A percentile compares a stretch with the other conserved stretches of the same genome.
These are phyloP conservation scores for Luvunga scandens DNA, from an alignment of 345 rosid genomes.

Conservation along the genomic window DNA sequence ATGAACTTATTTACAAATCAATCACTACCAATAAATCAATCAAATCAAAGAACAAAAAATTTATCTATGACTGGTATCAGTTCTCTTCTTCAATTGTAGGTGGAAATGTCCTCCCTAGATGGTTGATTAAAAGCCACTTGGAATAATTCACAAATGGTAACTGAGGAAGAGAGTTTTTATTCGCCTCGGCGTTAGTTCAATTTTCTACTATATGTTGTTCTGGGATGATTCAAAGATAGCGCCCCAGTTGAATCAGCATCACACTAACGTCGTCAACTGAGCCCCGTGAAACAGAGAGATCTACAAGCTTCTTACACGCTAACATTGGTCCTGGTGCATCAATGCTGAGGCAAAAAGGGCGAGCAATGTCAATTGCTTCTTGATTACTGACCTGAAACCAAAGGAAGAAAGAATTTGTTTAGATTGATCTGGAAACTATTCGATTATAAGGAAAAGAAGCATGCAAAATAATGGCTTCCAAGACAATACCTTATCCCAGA, in stretches of 20 bases:
- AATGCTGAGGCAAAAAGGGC: slow-evolving; percentile 41
- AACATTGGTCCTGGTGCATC: slow-evolving; percentile 40
- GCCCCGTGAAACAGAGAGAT: slow-evolving; percentile 65
- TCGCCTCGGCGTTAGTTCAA: not conserved
- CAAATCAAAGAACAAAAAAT: slow-evolving; percentile 9
- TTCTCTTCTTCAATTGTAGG: too few relatives aligned
- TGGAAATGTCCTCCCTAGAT: not conserved
- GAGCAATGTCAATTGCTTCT: slow-evolving; percentile 80
- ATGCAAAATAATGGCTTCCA: not conserved
- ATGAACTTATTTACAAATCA: not conserved
- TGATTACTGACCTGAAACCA: slow-evolving; percentile 71
- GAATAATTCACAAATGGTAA: not conserved
- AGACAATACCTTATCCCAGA: slow-evolving; percentile 88
- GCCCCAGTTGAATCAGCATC: slow-evolving; percentile 58
- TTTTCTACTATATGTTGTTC: not conserved
- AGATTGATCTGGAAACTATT: not conserved
- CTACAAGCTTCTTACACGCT: slow-evolving; percentile 79
- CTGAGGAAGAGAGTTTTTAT: not conserved
- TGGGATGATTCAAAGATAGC: slow-evolving; percentile 22
- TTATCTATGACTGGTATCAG: not conserved
- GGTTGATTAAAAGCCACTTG: not conserved
- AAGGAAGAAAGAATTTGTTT: not conserved
- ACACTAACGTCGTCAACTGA: slow-evolving; percentile 72
- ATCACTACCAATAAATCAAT: not conserved
- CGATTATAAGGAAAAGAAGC: not conserved